Evolutionary conservation across 2,329 filamentous ascomycete genomes (phyloP), one percentile per base, ranked within the genome.

Genomic region (Fusarium sp.): DNA sequence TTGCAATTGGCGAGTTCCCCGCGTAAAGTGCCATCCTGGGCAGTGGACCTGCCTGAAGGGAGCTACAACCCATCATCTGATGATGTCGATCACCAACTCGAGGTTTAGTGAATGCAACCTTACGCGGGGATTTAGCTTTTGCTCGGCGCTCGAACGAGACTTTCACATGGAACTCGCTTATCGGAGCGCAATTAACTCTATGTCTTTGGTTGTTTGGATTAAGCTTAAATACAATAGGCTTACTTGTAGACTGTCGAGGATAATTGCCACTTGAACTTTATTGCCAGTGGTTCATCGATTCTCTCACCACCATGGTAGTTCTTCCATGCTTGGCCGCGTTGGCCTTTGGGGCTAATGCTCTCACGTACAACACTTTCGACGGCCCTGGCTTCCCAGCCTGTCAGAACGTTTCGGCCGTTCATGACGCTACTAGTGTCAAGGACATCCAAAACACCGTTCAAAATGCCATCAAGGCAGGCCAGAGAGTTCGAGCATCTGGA

Each of bases 311-410:
- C 12, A 65, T 66, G 62, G 2, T 3, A 2, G 13, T 47, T 3
- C 8, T 52, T 15, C 47, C 3, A 24, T 30, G 13, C 4, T 18
- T 66, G 17, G n/a, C 22, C 3, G 2, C 17, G 5, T 12, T 64
- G 5, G 34, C 10, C 20, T 1, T 15, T 1, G 10, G 59, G 4
- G 39, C 28, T 3, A 47, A 22, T 1, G 59, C 59, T 12, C 15
- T 47, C 0, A 41, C 59, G 17, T 66, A 64, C 11, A 64, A 66
- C 22, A 66, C 62, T 8, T 66, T 66, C 5, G 62, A 66, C 6
- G 62, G 62, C 1, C n/a, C 39, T 0, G 62, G 59, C 2, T 66
- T 66, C 3, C 62, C 62, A 30, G 62, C 62, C 6, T 66, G 62
- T 6, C 36, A 66, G 14, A 38, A 64, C 2, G 62, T 66, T 2